phyloP scores from a whole-genome alignment of 306 rosid genomes.

The Hippophae tibetana region DNA sequence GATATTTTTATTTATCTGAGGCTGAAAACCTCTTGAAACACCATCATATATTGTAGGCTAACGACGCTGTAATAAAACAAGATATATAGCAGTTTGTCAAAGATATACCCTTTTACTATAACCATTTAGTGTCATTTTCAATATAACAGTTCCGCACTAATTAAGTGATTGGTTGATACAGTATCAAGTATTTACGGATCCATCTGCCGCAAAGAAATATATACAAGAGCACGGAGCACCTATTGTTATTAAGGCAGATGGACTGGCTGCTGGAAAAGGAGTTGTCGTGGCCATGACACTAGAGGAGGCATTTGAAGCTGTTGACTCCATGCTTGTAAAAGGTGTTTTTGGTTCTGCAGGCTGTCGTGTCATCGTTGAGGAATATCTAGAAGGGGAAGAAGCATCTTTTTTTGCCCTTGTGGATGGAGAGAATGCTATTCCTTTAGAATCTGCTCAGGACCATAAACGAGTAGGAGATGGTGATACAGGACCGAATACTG shows the following conservation, averaged over 20 bases:
- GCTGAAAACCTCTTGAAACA: too few relatives aligned
- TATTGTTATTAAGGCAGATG: constrained; percentile 84
- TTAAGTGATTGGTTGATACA: constrained; percentile 33
- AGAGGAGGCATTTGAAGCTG: constrained; percentile 85
- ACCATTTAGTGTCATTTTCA: too few relatives aligned
- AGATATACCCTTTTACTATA: too few relatives aligned
- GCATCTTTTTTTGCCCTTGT: constrained; percentile 85
- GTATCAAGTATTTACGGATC: constrained; percentile 74
- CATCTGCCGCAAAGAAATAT: constrained; percentile 72
- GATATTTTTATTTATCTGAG: too few relatives aligned
- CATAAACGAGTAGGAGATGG: constrained; percentile 94
- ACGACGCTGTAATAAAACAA: too few relatives aligned
- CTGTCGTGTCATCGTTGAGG: constrained; percentile 70
- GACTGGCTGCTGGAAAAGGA: constrained; percentile 97
- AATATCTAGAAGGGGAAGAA: constrained; percentile 93
- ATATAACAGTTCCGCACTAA: neutral
- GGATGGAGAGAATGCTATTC: constrained; percentile 90
- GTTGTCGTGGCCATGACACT: constrained; percentile 69
- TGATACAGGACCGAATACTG: constrained; percentile 91
- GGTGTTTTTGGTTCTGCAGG: constrained; percentile 89
- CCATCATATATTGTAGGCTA: too few relatives aligned
- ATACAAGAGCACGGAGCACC: constrained; percentile 82
- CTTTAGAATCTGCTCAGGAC: constrained; percentile 97
- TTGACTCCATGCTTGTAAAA: constrained; percentile 83
- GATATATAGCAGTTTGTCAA: too few relatives aligned